Evolutionary conservation across 768 basidiomycete genomes (phyloP).

Genomic region (Hypsizygus marmoreus): DNA sequence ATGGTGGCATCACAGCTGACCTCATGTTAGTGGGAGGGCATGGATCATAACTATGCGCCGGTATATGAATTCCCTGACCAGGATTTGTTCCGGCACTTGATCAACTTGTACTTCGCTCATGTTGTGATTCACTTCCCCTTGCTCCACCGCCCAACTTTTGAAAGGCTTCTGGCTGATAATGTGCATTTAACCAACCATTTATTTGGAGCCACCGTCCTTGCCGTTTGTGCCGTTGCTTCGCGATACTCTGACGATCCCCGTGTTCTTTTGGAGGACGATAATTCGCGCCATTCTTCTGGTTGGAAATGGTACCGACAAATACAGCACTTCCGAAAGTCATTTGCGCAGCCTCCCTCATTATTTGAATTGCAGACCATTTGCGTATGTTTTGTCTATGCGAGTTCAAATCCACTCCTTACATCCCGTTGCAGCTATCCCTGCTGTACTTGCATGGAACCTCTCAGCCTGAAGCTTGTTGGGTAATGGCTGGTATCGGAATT

Average conservation of each 20-base stretch:
- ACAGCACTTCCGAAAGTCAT: conserved; percentile 56
- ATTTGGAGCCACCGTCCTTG: conserved; percentile 60
- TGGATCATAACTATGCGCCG: conserved; percentile 23
- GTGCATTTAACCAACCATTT: conserved; percentile 49
- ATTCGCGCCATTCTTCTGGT: conserved; percentile 48
- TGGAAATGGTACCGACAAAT: conserved; percentile 68
- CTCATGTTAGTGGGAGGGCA: conserved; percentile 39
- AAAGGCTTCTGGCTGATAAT: conserved; percentile 44
- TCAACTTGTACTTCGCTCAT: conserved; percentile 60
- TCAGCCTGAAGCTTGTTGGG: conserved; percentile 53
- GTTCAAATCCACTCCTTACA: neutral
- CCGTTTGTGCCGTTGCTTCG: conserved; percentile 64
- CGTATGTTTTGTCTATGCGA: conserved; percentile 38
- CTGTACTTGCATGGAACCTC: conserved; percentile 46
- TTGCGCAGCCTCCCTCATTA: conserved; percentile 58
- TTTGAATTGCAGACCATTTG: conserved; percentile 73
- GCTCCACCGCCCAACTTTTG: conserved; percentile 69
- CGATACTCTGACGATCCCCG: conserved; percentile 58
- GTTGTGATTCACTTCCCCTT: conserved; percentile 57
- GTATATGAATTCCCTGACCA: conserved; percentile 44
- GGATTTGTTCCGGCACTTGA: conserved; percentile 49
- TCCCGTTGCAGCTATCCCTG: conserved; percentile 34
- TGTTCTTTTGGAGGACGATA: conserved; percentile 34
- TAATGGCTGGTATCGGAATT: conserved; percentile 53
- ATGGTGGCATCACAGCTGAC: conserved; percentile 1